Conservation (phyloP, 768 basidiomycete species). For the Mycena chlorophos region DNA sequence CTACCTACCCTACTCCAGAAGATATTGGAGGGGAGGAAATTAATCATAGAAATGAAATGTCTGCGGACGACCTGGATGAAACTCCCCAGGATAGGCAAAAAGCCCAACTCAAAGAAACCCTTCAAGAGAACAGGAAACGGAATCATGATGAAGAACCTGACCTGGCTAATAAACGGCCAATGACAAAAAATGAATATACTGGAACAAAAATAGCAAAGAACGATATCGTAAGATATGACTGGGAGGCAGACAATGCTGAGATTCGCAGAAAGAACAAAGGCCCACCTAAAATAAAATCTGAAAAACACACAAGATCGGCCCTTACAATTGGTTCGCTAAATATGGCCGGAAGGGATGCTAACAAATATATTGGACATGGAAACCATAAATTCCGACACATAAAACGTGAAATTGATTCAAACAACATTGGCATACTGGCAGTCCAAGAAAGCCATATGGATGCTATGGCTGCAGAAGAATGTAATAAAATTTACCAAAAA, state of each 20-base stretch:
- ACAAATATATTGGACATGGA: background rate
- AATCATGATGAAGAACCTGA: background rate
- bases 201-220: background rate
- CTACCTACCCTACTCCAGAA: too few relatives aligned
- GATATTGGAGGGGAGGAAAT: too few relatives aligned
- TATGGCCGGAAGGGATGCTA: background rate
- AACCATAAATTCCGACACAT: background rate
- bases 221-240: background rate
- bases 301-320: background rate
- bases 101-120: too few relatives aligned
- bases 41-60: background rate
- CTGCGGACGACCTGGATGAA: background rate
- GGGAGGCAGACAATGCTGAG: background rate
- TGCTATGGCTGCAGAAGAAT: background rate
- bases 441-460: slow-evolving; percentile 1
- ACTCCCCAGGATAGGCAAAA: too few relatives aligned
- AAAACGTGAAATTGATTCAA: background rate
- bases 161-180: background rate
- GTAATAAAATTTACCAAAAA: background rate
- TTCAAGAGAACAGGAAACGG: too few relatives aligned
- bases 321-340: background rate
- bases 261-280: background rate
- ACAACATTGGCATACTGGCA: background rate
- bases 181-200: background rate
- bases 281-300: background rate